phyloP scores from a whole-genome alignment of 352 stramenopile genomes.

The Plasmopara muralis region DNA sequence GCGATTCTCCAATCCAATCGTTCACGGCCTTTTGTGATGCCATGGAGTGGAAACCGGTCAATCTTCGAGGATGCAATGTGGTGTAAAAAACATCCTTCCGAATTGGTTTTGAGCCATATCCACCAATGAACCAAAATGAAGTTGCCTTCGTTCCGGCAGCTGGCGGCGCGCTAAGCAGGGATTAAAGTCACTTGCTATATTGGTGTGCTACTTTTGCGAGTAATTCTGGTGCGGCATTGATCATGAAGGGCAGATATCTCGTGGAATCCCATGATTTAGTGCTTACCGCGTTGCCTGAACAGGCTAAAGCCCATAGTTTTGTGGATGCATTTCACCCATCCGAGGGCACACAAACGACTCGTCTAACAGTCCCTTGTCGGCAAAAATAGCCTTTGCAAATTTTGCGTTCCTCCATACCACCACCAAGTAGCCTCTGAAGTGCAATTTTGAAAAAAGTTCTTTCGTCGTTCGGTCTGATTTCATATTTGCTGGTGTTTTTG shows the following conservation, averaged over 20 bases:
- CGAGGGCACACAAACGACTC: too few relatives aligned
- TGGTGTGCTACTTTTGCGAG: neutral
- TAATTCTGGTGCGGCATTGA: neutral
- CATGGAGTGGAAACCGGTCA: neutral
- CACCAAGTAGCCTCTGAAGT: too few relatives aligned
- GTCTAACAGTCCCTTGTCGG: too few relatives aligned
- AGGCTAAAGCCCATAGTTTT: too few relatives aligned
- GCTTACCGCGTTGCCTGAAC: neutral
- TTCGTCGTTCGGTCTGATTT: too few relatives aligned
- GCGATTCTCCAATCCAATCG: neutral
- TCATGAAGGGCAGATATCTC: neutral
- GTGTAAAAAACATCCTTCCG: conserved; percentile 2
- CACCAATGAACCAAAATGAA: neutral
- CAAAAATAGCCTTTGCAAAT: too few relatives aligned
- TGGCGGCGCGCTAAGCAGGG: neutral
- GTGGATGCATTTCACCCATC: too few relatives aligned
- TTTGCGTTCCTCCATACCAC: too few relatives aligned
- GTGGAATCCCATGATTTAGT: neutral
- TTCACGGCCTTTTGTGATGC: neutral
- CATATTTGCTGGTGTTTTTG: too few relatives aligned
- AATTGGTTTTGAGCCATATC: conserved; percentile 1
- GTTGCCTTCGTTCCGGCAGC: neutral
- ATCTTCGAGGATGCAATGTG: neutral
- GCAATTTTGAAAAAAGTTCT: too few relatives aligned
- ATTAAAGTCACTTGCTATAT: neutral